These are phyloP conservation scores for Amanita rubescens DNA, from an alignment of 768 basidiomycete genomes.

Conservation along the genomic window DNA sequence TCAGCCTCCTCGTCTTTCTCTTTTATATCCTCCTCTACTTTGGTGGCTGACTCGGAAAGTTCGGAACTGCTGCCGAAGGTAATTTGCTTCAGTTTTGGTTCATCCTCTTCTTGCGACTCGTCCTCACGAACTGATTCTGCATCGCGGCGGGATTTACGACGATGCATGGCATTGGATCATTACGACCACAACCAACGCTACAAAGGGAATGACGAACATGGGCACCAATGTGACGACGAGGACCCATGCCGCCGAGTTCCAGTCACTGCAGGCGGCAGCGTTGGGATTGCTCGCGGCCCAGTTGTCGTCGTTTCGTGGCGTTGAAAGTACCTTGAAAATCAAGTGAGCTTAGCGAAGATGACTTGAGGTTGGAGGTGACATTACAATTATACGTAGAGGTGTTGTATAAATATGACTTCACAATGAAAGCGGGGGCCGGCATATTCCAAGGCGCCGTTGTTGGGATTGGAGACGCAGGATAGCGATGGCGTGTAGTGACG, in stretches of 20 bases:
- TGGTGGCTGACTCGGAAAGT: background rate
- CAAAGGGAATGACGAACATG: too few species aligned
- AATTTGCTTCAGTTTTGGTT: background rate
- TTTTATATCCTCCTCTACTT: background rate
- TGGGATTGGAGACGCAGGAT: too few species aligned
- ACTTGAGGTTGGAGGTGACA: too few species aligned
- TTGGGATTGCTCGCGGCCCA: background rate
- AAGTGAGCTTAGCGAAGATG: background rate
- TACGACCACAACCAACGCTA: too few species aligned
- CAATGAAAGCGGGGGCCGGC: too few species aligned
- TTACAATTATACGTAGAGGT: too few species aligned
- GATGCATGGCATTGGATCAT: too few species aligned
- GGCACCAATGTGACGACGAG: background rate
- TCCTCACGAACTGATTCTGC: background rate
- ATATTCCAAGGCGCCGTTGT: too few species aligned
- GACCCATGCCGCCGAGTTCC: background rate
- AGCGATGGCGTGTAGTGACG: too few species aligned
- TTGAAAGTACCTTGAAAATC: background rate
- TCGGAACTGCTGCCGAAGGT: background rate
- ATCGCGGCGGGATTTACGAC: background rate
- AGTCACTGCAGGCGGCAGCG: background rate
- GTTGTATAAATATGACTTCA: too few species aligned
- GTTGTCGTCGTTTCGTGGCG: background rate
- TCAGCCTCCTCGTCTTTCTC: background rate
- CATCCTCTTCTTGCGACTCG: background rate